These are phyloP conservation scores for Verticillium tricorpus DNA, from an alignment of 2,329 filamentous ascomycete species.

Conservation along the genomic window DNA sequence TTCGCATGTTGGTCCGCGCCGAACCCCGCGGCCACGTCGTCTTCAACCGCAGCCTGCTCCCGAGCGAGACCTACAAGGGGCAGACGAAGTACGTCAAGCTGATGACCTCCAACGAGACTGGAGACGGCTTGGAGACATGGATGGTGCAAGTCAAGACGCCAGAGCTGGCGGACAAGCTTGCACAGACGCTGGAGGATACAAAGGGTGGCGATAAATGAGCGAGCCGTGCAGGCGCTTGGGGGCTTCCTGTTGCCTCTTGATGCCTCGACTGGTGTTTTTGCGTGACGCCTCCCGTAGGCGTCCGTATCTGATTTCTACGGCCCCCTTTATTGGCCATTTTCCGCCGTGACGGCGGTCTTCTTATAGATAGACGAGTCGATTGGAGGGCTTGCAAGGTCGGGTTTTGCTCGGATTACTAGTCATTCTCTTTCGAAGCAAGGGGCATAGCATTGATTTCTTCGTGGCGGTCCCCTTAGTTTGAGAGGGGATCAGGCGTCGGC, in stretches of 20 bases:
- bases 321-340: not conserved
- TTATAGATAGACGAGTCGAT: not conserved
- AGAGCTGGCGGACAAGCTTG: slow-evolving; percentile 37
- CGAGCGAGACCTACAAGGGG: slow-evolving; percentile 57
- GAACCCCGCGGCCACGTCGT: slow-evolving; percentile 71
- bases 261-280: not conserved
- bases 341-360: not conserved
- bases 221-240: not conserved
- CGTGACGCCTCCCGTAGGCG: too few species aligned
- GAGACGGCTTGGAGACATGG: slow-evolving; percentile 62
- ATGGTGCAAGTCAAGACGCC: slow-evolving; percentile 66
- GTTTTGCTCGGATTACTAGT: not conserved
- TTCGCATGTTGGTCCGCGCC: slow-evolving; percentile 67
- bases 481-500: not conserved
- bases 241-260: not conserved
- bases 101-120: slow-evolving; percentile 51
- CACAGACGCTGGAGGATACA: slow-evolving; percentile 28
- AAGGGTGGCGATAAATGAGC: slow-evolving; percentile 47
- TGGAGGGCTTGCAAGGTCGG: not conserved
- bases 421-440: not conserved
- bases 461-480: not conserved
- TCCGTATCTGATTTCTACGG: not conserved
- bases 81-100: slow-evolving; percentile 58
- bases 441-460: not conserved
- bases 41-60: slow-evolving; percentile 64